Evolutionary conservation across 2,329 filamentous ascomycete genomes (phyloP), one percentile per base, ranked within the genome.

Genomic region (Thermochaetoides dissita): DNA sequence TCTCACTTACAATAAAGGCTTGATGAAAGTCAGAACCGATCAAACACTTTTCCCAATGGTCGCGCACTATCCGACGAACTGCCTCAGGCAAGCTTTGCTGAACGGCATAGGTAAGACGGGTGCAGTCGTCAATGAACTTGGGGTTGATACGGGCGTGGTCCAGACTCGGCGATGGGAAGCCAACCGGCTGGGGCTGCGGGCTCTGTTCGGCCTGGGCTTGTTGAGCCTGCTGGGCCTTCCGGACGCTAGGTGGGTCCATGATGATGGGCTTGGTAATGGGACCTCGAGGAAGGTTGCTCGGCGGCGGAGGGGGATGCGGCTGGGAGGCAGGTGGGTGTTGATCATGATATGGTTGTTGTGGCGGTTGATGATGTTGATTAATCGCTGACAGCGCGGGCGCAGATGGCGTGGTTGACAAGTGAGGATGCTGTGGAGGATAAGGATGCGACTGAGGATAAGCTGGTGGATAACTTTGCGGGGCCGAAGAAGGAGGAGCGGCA

Each of bases 21-120:
- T 65, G 59, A 46, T 75, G 71, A 44, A 69, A 74, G 8, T 71
- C 65, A 4, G 67, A 69, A 8, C 71, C 71, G 3, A 66, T 42
- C 2, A 74, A 47, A 11, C 64, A 65, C 48, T 66, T 71, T 35
- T 69, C 58, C 66, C 69, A 72, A 42, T 67, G 61, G 46, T 72
- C 70, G 24, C 71, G 61, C 8, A 74, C 49, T 1, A 63, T 62
- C 36, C 66, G 64, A 9, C 69, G 62, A 12, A 73, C 66, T n/a
- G 64, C 62, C 30, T 65, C 58, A 1, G 68, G 59, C 6, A 64
- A 49, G 10, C 64, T 57, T 35, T 62, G 61, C 10, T 61, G 58
- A 5, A 75, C 54, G 12, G 62, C 57, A 46, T 57, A 60, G 5
- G 53, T 61, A 12, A 68, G 52, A 31, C 60, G 59, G 5, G 55